phyloP scores from a whole-genome alignment of 345 rosid genomes.

The Mallotus nudiflorus region DNA sequence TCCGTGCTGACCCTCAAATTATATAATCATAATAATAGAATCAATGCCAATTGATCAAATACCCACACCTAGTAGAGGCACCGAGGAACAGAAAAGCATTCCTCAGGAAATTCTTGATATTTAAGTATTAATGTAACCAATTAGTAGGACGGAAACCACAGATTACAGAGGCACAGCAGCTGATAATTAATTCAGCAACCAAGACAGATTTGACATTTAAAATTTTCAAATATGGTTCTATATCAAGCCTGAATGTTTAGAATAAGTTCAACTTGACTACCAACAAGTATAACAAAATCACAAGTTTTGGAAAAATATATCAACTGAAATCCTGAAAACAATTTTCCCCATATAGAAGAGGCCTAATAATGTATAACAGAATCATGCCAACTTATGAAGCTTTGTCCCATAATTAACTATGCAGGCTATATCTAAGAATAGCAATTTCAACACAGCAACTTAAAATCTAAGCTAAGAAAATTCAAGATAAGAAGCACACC shows the following conservation, averaged over 20 bases:
- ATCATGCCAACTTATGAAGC: not conserved
- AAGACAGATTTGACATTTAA: no score
- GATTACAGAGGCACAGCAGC: no score
- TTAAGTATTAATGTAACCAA: no score
- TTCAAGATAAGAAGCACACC: conserved; percentile 39
- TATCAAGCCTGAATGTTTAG: no score
- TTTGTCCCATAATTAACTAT: not conserved
- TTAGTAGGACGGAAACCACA: no score
- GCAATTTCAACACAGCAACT: not conserved
- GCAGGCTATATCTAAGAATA: not conserved
- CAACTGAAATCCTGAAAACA: not conserved
- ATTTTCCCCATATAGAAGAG: not conserved
- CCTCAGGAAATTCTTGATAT: not conserved
- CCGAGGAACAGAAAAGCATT: not conserved
- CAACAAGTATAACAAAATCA: not conserved
- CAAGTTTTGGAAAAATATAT: not conserved
- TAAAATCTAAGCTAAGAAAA: not conserved
- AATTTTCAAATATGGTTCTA: no score
- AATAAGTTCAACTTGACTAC: not conserved
- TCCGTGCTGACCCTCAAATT: not conserved
- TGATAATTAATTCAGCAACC: no score
- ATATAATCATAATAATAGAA: not conserved
- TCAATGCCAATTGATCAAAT: not conserved
- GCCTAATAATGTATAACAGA: not conserved
- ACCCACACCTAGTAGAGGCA: not conserved